Conservation (phyloP, 2,329 filamentous ascomycete genomes). For the Colletotrichum tropicicola region DNA sequence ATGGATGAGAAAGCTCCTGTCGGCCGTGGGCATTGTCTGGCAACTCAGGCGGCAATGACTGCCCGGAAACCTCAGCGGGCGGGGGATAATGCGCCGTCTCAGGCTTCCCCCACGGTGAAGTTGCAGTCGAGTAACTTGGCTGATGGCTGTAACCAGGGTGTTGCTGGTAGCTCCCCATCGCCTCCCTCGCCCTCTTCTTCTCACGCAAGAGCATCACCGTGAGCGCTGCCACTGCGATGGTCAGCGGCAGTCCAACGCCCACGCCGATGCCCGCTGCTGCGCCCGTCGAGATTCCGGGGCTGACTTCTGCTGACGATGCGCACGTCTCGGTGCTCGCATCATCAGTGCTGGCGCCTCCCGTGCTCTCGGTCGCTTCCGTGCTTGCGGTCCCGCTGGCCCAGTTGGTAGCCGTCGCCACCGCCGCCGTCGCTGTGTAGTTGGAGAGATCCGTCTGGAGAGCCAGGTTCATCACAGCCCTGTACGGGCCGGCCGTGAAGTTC, state of each 20-base stretch:
- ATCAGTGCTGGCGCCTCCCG: neutral
- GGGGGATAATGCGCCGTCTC: neutral
- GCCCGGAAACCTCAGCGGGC: neutral
- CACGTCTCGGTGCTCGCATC: neutral
- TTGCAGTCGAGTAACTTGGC: neutral
- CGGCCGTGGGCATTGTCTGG: neutral
- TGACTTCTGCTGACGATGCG: neutral
- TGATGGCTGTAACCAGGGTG: neutral
- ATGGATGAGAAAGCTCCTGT: conserved; percentile 14
- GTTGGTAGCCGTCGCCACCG: neutral
- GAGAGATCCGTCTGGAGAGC: conserved; percentile 10
- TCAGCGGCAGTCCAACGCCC: conserved; percentile 18
- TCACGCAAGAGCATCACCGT: conserved; percentile 23
- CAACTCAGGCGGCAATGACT: neutral
- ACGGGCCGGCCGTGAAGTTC: conserved; percentile 7
- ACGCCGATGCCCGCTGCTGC: conserved; percentile 21
- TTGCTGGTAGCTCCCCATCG: neutral
- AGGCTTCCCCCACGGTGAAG: neutral
- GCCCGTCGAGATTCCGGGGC: conserved; percentile 11
- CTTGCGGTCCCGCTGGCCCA: neutral
- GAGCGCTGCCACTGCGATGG: conserved; percentile 5
- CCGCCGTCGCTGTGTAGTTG: neutral
- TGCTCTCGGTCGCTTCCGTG: neutral
- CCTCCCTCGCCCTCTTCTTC: conserved; percentile 14
- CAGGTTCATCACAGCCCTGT: conserved; percentile 14